Evolutionary conservation across 805 yeast species (phyloP).

Genomic region (Candida ficus): DNA sequence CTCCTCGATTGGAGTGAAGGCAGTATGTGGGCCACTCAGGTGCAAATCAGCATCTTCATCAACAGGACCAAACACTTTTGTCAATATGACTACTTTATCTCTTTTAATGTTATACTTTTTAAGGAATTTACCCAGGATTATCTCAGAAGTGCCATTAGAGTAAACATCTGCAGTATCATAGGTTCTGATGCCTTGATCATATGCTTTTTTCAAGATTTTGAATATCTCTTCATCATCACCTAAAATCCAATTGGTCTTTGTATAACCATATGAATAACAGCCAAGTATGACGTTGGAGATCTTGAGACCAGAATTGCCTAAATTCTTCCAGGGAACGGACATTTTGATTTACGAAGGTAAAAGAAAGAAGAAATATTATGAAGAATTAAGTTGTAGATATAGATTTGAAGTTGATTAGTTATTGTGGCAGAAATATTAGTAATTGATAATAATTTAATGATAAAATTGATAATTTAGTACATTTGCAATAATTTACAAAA

Average conservation of each 20-base stretch:
- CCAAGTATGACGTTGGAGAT: conserved; percentile 47
- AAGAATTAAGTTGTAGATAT: no score
- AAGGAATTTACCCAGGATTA: conserved; percentile 48
- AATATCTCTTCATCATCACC: conserved; percentile 43
- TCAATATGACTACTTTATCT: conserved; percentile 48
- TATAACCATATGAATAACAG: conserved; percentile 40
- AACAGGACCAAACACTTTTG: conserved; percentile 32
- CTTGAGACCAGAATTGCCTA: conserved; percentile 44
- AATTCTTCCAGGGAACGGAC: conserved; percentile 16
- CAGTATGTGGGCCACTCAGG: conserved; percentile 6
- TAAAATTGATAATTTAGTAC: no score
- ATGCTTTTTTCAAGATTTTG: conserved; percentile 38
- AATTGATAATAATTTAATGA: no score
- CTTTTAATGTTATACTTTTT: conserved; percentile 46
- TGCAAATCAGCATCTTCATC: conserved; percentile 15
- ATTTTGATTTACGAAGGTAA: no score
- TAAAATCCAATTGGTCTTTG: conserved; percentile 35
- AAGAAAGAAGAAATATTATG: no score
- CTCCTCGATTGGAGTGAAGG: conserved; percentile 3
- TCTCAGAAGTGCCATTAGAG: conserved; percentile 44
- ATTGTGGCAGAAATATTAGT: no score
- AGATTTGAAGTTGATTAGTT: no score
- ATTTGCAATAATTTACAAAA: no score
- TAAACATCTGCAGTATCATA: conserved; percentile 49
- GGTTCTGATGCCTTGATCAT: conserved; percentile 41